Percentiles rank a stretch among this genome's conserved stretches.
Evolutionary conservation across 2,329 filamentous ascomycete genomes (phyloP).

Genomic region (Sclerotinia borealis): DNA sequence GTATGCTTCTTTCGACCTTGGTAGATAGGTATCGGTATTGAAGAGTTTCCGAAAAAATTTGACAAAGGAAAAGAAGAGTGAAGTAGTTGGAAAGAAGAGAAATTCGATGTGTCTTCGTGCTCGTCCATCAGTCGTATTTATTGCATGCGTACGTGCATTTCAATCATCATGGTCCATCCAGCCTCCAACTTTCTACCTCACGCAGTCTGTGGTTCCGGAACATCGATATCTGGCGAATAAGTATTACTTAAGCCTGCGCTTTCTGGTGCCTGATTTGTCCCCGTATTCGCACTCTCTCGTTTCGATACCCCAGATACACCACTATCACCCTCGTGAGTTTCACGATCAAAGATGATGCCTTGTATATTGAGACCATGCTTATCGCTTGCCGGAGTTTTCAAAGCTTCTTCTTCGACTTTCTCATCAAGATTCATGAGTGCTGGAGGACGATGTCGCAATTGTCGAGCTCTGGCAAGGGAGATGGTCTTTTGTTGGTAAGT

Average conservation of each 20-base stretch:
- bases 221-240: not conserved
- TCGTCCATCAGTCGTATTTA: not conserved
- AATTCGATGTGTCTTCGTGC: not conserved
- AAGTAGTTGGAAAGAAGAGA: not conserved
- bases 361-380: conserved; percentile 31
- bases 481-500: conserved; percentile 98
- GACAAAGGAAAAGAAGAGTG: not conserved
- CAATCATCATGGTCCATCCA: not conserved
- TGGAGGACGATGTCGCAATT: conserved; percentile 83
- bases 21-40: not conserved
- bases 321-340: conserved; percentile 30
- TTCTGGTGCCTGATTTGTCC: not conserved
- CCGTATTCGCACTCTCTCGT: conserved; percentile 16
- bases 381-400: conserved; percentile 29
- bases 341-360: conserved; percentile 31
- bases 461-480: conserved; percentile 77
- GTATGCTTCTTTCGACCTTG: not conserved
- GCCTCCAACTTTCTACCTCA: conserved; percentile 8
- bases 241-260: conserved; percentile 7
- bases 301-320: conserved; percentile 32
- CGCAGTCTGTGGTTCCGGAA: conserved; percentile 20
- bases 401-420: conserved; percentile 30
- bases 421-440: conserved; percentile 70
- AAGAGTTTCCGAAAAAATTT: not conserved
- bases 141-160: not conserved